Conservation (phyloP, 179 eudicot genomes). For the Spergularia azorica region DNA sequence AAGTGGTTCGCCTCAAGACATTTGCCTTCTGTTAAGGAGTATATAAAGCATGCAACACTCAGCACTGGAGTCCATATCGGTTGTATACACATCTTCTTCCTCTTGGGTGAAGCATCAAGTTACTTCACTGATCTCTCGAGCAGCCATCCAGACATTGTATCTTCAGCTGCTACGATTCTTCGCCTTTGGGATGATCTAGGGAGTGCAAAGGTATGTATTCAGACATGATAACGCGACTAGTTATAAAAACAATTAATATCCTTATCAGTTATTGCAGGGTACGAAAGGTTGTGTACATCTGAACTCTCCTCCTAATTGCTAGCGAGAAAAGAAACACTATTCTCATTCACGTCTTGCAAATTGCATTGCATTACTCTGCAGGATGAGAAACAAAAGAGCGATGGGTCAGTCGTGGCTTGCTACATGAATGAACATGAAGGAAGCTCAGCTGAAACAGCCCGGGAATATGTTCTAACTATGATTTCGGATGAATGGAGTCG, state of each 20-base stretch:
- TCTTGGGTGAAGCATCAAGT: conserved; percentile 24
- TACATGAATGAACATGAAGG: conserved; percentile 49
- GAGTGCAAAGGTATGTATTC: conserved; percentile 18
- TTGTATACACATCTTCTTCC: conserved; percentile 15
- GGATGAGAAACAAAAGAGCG: conserved; percentile 29
- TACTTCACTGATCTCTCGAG: conserved; percentile 4
- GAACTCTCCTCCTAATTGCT: background rate
- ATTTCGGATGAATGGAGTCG: conserved; percentile 41
- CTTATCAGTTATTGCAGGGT: too few relatives aligned
- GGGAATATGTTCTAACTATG: conserved; percentile 29
- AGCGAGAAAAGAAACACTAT: too few relatives aligned
- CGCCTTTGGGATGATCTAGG: conserved; percentile 43
- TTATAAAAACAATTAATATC: too few relatives aligned
- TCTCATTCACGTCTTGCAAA: background rate
- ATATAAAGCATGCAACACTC: conserved; percentile 35
- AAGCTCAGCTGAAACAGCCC: conserved; percentile 40
- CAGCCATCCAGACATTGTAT: conserved; percentile 6
- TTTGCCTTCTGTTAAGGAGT: conserved; percentile 39
- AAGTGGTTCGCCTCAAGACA: conserved; percentile 35
- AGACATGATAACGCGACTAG: too few relatives aligned
- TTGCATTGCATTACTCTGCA: background rate
- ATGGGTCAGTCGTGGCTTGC: conserved; percentile 47
- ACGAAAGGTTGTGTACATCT: too few relatives aligned
- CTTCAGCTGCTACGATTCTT: conserved; percentile 21
- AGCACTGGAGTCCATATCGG: conserved; percentile 30